phyloP scores from a whole-genome alignment of 495 filamentous ascomycete genomes.

The Tuber indicum region DNA sequence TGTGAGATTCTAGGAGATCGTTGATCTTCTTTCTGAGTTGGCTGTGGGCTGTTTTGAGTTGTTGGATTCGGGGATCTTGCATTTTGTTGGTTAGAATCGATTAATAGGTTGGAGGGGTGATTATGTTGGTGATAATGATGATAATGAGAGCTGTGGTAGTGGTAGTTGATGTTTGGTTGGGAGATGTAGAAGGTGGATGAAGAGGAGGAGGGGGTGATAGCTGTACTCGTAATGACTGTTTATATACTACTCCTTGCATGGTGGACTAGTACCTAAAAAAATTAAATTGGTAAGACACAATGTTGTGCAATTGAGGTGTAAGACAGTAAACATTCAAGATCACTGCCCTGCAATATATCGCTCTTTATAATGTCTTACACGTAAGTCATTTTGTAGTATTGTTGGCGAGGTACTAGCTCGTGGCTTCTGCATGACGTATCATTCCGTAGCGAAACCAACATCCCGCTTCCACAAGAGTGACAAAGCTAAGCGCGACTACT shows the following conservation, averaged over 20 bases:
- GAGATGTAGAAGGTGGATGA: neutral
- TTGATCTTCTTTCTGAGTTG: neutral
- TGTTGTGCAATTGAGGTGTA: neutral
- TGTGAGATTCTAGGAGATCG: neutral
- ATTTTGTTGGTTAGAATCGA: no score
- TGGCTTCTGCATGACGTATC: neutral
- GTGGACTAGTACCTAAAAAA: neutral
- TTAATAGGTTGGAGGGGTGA: no score
- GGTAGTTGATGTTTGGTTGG: neutral
- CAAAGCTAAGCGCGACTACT: no score
- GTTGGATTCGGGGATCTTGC: neutral
- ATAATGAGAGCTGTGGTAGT: neutral
- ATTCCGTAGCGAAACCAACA: neutral
- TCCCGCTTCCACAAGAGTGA: neutral
- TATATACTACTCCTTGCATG: neutral
- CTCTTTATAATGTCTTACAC: neutral
- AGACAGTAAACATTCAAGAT: neutral
- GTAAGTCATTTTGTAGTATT: neutral
- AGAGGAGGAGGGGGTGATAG: no score
- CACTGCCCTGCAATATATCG: neutral
- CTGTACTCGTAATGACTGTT: neutral
- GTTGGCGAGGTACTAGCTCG: neutral
- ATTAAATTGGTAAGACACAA: neutral
- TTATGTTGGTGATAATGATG: neutral
- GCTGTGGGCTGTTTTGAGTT: neutral